Base-by-base conservation (phyloP, 495 filamentous ascomycete species). In the Penicillium manginii region DNA sequence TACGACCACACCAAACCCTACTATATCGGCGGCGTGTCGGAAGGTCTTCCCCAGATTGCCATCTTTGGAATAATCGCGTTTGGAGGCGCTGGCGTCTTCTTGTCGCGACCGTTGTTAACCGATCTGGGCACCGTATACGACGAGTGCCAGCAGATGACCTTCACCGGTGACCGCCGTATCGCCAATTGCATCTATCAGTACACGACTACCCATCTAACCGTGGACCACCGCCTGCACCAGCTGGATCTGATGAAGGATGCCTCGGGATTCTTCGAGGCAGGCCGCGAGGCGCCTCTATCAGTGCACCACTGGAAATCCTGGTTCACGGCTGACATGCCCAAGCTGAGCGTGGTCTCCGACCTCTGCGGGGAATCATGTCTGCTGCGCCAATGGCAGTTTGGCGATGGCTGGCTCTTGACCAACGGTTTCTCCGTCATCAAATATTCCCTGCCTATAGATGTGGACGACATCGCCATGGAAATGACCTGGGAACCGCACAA, bases 231-330 rank as follows among this genome's bases (percentile, higher is more conserved):
- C 10, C 70, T 88, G 8, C 81, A 77, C 43, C 79, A 86, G 60
- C 72, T 81, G 26, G 83, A 86, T 64, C 66, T 81, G 56, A 70
- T 74, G 62, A 76, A 73, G 18, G 79, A 84, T 52, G 72, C 74
- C 6, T 80, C 78, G 0, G 83, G 82, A 12, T 81, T 84, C 62
- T 88, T 85, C 68, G 84, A 85, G 60, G 69, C 72, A 15, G 82
- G 79, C 12, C 68, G 76, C 12, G 73, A 76, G 33, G 59, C 62
- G 0, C 79, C 83, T 2, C 78, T 87, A 1, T 77, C 78, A 11
- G 77, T 88, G 17, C 84, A 86, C 65, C 83, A 86, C 68, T 86
- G 81, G 78, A 82, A 84, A 50, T 80, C 75, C 1, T 81, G 78
- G 77, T 83, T 83, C 76, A 71, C 83, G 45, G 70, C 76, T 26